A percentile compares a stretch with the other conserved stretches of the same genome.
Evolutionary conservation across 306 rosid genomes (phyloP).

Genomic region (Fagus sylvatica): DNA sequence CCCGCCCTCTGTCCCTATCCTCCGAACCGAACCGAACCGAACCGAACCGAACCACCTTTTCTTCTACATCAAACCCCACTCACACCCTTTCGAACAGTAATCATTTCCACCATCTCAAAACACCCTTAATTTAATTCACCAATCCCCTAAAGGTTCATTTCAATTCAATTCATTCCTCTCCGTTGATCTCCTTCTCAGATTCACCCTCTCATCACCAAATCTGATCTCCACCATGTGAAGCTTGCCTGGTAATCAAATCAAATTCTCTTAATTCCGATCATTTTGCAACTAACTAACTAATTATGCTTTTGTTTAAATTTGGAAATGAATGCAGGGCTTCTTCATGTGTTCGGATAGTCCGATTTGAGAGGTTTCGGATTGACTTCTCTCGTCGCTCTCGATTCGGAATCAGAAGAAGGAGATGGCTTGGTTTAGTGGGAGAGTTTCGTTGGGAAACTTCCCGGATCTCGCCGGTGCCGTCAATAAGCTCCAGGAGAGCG

Average conservation of each 20-base stretch:
- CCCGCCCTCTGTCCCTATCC: too few relatives aligned
- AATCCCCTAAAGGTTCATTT: constrained; percentile 30
- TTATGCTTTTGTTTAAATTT: too few relatives aligned
- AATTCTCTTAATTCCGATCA: constrained; percentile 8
- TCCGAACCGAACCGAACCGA: too few relatives aligned
- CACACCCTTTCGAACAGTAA: too few relatives aligned
- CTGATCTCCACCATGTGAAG: constrained; percentile 14
- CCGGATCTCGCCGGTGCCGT: constrained; percentile 98
- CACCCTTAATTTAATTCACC: too few relatives aligned
- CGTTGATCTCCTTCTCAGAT: constrained; percentile 6
- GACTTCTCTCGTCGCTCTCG: constrained; percentile 13
- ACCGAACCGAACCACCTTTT: too few relatives aligned
- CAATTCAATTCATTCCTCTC: constrained; percentile 5
- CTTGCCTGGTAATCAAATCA: not conserved
- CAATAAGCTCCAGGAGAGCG: constrained; percentile 98
- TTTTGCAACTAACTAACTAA: not conserved
- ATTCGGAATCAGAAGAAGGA: constrained; percentile 30
- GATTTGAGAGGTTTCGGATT: constrained; percentile 23
- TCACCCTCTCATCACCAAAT: constrained; percentile 5
- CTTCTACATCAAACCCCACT: too few relatives aligned
- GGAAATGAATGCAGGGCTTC: constrained; percentile 19
- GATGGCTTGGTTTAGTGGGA: constrained; percentile 97
- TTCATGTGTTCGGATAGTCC: constrained; percentile 32
- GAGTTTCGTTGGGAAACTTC: constrained; percentile 81
- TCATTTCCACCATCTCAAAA: too few relatives aligned